These are phyloP conservation scores for Thraustochytrium sp. DNA, from an alignment of 352 stramenopile genomes.

Conservation along the genomic window DNA sequence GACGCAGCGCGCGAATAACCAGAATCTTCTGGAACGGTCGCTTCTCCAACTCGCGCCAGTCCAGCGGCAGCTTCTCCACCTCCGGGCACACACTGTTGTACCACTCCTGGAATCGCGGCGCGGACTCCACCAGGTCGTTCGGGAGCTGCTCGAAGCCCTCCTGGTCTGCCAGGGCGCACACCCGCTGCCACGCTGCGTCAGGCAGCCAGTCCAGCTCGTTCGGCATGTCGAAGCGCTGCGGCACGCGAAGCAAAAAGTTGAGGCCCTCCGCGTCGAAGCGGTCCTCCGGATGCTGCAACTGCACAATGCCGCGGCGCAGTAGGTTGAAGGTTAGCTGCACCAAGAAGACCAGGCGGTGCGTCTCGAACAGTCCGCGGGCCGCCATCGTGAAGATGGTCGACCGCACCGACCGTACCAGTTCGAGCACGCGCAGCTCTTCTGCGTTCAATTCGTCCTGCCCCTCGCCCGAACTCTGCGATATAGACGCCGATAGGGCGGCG, in stretches of 20 bases:
- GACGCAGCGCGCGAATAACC: slow-evolving; percentile 77
- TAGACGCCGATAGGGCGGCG: background rate
- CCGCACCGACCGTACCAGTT: slow-evolving; percentile 82
- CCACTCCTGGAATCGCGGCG: slow-evolving; percentile 91
- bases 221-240: slow-evolving; percentile 51
- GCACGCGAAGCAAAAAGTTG: slow-evolving; percentile 85
- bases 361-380: slow-evolving; percentile 85
- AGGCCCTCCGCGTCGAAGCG: slow-evolving; percentile 79
- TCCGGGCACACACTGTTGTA: slow-evolving; percentile 93
- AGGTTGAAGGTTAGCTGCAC: slow-evolving; percentile 92
- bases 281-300: slow-evolving; percentile 71
- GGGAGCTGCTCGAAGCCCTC: slow-evolving; percentile 96
- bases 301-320: slow-evolving; percentile 63
- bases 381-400: slow-evolving; percentile 95
- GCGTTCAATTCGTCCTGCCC: slow-evolving; percentile 66
- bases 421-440: slow-evolving; percentile 77
- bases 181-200: slow-evolving; percentile 76
- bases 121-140: slow-evolving; percentile 87
- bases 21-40: slow-evolving; percentile 83
- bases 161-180: slow-evolving; percentile 77
- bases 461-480: background rate
- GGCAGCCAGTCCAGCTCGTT: slow-evolving; percentile 83
- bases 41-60: slow-evolving; percentile 89
- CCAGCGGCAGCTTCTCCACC: slow-evolving; percentile 90
- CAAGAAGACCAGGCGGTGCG: slow-evolving; percentile 93